Percentiles rank a stretch among this genome's conserved stretches.
These are phyloP conservation scores for Prunus campanulata DNA, from an alignment of 306 rosid genomes.

Conservation along the genomic window DNA sequence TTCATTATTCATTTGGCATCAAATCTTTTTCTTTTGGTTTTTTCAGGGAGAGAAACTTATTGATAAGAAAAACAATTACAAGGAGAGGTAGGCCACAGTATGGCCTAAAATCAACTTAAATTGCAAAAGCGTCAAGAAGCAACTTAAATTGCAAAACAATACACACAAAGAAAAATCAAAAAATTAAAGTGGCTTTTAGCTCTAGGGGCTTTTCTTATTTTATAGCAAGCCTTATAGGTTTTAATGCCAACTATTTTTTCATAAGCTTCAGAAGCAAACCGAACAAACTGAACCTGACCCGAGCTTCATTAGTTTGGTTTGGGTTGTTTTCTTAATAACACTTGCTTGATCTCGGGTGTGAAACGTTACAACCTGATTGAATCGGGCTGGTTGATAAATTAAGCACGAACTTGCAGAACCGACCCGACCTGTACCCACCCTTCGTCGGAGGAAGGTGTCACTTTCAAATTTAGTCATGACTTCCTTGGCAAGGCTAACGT, in stretches of 20 bases:
- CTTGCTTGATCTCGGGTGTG: background rate
- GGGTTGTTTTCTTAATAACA: background rate
- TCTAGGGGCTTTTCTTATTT: too few species aligned
- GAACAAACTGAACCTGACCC: background rate
- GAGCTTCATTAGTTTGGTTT: background rate
- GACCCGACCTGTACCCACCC: background rate
- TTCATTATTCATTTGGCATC: too few species aligned
- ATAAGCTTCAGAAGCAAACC: background rate
- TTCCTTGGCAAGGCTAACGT: slow-evolving; percentile 11
- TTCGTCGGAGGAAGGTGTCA: background rate
- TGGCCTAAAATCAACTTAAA: too few species aligned
- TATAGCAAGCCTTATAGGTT: too few species aligned
- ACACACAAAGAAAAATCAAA: too few species aligned
- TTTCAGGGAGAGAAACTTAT: too few species aligned
- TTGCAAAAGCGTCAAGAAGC: too few species aligned
- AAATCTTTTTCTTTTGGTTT: too few species aligned
- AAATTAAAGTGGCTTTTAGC: too few species aligned
- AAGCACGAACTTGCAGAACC: background rate
- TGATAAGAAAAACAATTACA: too few species aligned
- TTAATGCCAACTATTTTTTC: background rate
- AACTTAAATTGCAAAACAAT: too few species aligned
- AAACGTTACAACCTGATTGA: background rate
- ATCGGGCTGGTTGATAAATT: background rate
- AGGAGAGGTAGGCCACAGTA: too few species aligned
- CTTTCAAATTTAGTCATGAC: slow-evolving; percentile 7